Conservation (phyloP, 1,284 basidiomycete genomes). For the Pisolithus thermaeus region DNA sequence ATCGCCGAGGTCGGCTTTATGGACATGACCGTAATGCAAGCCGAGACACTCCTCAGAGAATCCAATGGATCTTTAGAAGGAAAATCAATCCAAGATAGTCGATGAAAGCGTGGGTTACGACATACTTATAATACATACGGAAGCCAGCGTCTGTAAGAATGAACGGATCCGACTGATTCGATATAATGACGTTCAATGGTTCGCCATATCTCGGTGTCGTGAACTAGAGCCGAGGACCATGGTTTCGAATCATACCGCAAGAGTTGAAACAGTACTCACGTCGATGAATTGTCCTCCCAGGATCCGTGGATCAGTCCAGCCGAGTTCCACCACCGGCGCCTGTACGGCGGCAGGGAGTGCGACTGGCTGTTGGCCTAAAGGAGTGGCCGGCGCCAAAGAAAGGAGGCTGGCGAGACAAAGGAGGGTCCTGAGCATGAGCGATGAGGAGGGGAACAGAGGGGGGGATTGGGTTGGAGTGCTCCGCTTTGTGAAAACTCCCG, state of each 20-base stretch:
- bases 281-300: conserved; percentile 69
- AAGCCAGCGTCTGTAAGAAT: conserved; percentile 64
- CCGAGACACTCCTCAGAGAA: conserved; percentile 73
- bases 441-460: not conserved
- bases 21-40: conserved; percentile 60
- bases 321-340: conserved; percentile 25
- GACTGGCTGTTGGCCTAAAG: conserved; percentile 14
- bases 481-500: not conserved
- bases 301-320: conserved; percentile 67
- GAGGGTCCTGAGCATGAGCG: conserved; percentile 8
- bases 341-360: conserved; percentile 9
- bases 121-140: conserved; percentile 53
- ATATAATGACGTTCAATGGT: conserved; percentile 61
- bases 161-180: conserved; percentile 58
- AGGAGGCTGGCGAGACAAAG: conserved; percentile 10
- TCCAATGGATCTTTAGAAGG: conserved; percentile 56
- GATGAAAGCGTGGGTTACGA: conserved; percentile 8
- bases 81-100: not conserved
- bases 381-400: conserved; percentile 15
- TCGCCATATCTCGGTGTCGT: conserved; percentile 62
- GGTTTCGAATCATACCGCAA: not conserved
- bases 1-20: conserved; percentile 68
- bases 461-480: conserved; percentile 1
- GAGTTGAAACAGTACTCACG: conserved; percentile 36
- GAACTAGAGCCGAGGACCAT: conserved; percentile 38